Evolutionary conservation across 2,329 filamentous ascomycete species (phyloP), one percentile per base, ranked within the genome.

Genomic region (Ilyonectria destructans): DNA sequence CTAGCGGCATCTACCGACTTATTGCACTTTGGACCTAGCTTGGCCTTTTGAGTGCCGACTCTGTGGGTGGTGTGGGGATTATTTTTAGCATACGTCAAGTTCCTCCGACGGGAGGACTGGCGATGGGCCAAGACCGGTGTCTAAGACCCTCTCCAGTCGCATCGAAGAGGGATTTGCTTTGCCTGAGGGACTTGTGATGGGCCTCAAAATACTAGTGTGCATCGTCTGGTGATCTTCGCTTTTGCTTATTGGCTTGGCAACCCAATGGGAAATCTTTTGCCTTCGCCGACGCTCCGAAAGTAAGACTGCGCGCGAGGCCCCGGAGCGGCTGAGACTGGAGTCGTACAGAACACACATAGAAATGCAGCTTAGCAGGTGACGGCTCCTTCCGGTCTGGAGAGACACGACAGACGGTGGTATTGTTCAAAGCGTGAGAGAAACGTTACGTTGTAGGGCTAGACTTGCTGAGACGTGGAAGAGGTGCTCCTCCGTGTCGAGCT

Each of bases 1-100:
- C 17, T 35, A 54, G 51, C 31, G 51, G 31, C 51, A 35, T 37
- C 51, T 54, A 8, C 29, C 31, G 31, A 35, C n/a, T 37, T 8
- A 37, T n/a, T 54, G 35, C n/a, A 3, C 29, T 37, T 35, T 35
- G 2, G 51, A 33, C 19, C 15, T 54, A 15, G 51, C 10, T 12
- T 54, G 51, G 6, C 51, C 21, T 15, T 23, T 31, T 29, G 23
- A 57, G 40, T 58, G 55, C 55, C 55, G 55, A 26, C 21, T n/a
- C 19, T 19, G 37, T 29, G 56, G 26, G 56, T 58, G 56, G 40
- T 46, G 56, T 48, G 40, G 43, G n/a, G 29, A 33, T 31, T 58
- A 58, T 58, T 58, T 58, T 48, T 58, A 58, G 56, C 19, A 58
- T 26, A 12, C 15, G 23, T 29, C 15, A 9, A 31, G 46, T 17